These are phyloP conservation scores for Eucalyptus pauciflora DNA, from an alignment of 345 rosid species.

Conservation along the genomic window DNA sequence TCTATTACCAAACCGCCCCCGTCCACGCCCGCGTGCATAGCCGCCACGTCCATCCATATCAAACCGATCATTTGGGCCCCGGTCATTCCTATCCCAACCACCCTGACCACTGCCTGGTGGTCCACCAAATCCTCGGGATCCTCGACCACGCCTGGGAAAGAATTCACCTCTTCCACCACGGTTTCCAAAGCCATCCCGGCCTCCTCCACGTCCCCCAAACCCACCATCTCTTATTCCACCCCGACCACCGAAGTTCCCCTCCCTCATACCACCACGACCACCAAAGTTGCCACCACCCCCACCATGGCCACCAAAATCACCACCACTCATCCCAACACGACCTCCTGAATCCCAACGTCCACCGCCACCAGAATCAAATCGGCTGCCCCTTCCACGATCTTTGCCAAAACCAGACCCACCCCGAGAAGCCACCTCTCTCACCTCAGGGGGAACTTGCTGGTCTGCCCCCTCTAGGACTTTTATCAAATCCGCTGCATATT, in stretches of 20 bases:
- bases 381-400: conserved; percentile 63
- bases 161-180: conserved; percentile 34
- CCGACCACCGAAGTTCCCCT: conserved; percentile 33
- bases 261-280: conserved; percentile 33
- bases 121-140: conserved; percentile 63
- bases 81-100: neutral
- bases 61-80: conserved; percentile 42
- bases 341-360: conserved; percentile 69
- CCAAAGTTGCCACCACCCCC: conserved; percentile 40
- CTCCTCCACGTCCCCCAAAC: conserved; percentile 29
- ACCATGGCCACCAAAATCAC: conserved; percentile 41
- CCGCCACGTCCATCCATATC: conserved; percentile 52
- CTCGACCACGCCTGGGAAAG: conserved; percentile 50
- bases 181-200: conserved; percentile 33
- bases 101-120: conserved; percentile 3
- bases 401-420: conserved; percentile 56
- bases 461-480: conserved; percentile 90
- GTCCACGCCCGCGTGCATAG: conserved; percentile 41
- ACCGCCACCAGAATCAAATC: conserved; percentile 57
- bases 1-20: conserved; percentile 72
- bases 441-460: conserved; percentile 80
- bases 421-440: conserved; percentile 78
- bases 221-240: conserved; percentile 35
- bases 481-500: conserved; percentile 70
- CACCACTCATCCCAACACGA: conserved; percentile 31